Base-by-base conservation (phyloP, 805 yeast genomes). In the Metschnikowia kofuensis region DNA sequence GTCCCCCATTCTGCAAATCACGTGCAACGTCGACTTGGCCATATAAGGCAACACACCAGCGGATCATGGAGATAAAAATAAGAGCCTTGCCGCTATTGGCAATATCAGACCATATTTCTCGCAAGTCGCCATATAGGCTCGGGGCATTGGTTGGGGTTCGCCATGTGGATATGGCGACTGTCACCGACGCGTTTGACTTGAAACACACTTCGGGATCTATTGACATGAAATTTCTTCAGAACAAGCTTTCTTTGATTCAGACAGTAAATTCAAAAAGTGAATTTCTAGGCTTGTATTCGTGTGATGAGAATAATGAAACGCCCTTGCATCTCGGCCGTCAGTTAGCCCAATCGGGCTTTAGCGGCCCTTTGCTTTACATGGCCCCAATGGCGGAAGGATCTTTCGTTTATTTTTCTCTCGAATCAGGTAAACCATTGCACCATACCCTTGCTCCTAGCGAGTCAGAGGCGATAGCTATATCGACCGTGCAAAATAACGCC, bases 201-300 rank as follows among this genome's bases (percentile, higher is more conserved):
- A 48, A 65, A 30, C 41, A 59, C 8, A 45, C 52, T 13, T 21
- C 49, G 7, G 54, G 48, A 0, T 12, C 11, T 1, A 47, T 69
- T 5, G 69, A 72, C 52, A 28, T 47, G 13, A 57, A 58, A 6
- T 66, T 59, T 43, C 57, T 69, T 30, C 37, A 50, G 9, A 62
- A 60, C 39, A 54, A 71, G 35, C 49, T 62, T 14, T 58, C 56
- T 3, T 70, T 72, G 41, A 60, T 65, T 45, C 50, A 53, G 29
- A 58, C 66, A 0, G 66, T 69, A 1, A 47, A 57, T 6, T 74
- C 75, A 1, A 58, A 61, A 27, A 53, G 56, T 34, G 38, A 42
- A 6, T 50, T 68, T 13, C 52, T 70, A 12, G 77, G 77, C 0
- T 29, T 69, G 10, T 73, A 69, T 51, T 57, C 62, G 10, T 52